Percentiles rank a stretch among this genome's conserved stretches.
Conservation (phyloP, 2,329 filamentous ascomycete species). For the Trichoderma oligosporum region DNA sequence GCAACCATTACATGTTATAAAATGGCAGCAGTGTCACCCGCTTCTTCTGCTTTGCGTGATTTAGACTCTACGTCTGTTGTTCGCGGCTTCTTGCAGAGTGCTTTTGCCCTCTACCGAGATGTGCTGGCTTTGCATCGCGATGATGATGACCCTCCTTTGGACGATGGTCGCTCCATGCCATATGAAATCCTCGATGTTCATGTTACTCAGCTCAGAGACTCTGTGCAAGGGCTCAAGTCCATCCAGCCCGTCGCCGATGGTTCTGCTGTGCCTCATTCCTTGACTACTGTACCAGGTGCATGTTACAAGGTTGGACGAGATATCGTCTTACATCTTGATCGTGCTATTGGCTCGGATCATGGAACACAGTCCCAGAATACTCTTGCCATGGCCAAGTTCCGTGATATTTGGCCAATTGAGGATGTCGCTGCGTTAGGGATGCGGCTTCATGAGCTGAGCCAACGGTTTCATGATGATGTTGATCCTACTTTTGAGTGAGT, state of each 20-base stretch:
- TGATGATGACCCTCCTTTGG: not conserved
- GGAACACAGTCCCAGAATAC: not conserved
- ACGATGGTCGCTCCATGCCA: not conserved
- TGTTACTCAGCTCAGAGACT: not conserved
- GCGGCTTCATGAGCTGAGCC: conserved; percentile 23
- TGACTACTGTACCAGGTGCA: conserved; percentile 4
- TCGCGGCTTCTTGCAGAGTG: conserved; percentile 23
- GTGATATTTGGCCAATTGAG: conserved; percentile 21
- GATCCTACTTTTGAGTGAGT: conserved; percentile 6
- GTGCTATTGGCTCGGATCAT: not conserved
- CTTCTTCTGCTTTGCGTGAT: not conserved
- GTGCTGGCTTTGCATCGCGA: conserved; percentile 14
- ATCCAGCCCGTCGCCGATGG: not conserved
- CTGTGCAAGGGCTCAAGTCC: not conserved
- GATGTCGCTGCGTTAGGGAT: conserved; percentile 23
- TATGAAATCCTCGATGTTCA: not conserved
- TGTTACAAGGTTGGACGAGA: conserved; percentile 29
- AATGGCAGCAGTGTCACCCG: conserved; percentile 28
- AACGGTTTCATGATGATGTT: conserved; percentile 19
- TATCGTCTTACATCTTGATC: conserved; percentile 25
- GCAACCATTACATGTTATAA: conserved; percentile 33
- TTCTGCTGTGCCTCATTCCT: not conserved
- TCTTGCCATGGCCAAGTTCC: conserved; percentile 17
- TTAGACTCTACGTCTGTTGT: conserved; percentile 18
- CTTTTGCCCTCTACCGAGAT: conserved; percentile 18